These are phyloP conservation scores for Geranomyces michiganensis DNA, from an alignment of 192 early-diverging fungal species.

Conservation along the genomic window DNA sequence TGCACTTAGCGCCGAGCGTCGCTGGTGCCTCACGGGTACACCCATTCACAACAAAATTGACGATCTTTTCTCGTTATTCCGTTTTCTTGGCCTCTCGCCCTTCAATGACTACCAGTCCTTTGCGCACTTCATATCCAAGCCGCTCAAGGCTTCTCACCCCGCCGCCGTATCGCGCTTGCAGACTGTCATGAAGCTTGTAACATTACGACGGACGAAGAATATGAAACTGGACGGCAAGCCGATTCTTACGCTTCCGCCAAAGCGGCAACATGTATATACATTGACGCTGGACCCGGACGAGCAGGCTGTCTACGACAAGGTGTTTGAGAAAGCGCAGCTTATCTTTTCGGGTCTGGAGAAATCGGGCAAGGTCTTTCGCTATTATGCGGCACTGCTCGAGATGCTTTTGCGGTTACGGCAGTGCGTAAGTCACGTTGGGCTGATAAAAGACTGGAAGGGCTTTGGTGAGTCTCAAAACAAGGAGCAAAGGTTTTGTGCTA, in stretches of 20 bases:
- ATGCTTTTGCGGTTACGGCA: conserved; percentile 55
- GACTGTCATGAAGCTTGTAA: conserved; percentile 71
- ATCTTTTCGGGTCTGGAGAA: conserved; percentile 36
- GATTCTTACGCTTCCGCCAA: conserved; percentile 77
- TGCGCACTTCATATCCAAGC: conserved; percentile 44
- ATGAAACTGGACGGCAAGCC: conserved; percentile 75
- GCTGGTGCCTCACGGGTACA: conserved; percentile 83
- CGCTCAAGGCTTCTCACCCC: conserved; percentile 18
- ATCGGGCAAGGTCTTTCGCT: conserved; percentile 25
- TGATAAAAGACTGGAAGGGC: conserved; percentile 38
- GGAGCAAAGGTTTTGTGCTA: not conserved
- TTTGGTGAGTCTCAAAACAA: conserved; percentile 3
- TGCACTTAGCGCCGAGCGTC: conserved; percentile 63
- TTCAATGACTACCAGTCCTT: conserved; percentile 48
- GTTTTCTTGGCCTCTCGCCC: conserved; percentile 76
- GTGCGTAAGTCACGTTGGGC: conserved; percentile 43
- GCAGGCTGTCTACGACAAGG: conserved; percentile 47
- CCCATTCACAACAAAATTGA: conserved; percentile 41
- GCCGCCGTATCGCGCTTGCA: conserved; percentile 46
- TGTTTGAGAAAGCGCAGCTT: conserved; percentile 35
- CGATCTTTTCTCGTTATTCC: conserved; percentile 81
- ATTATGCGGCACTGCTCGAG: conserved; percentile 54
- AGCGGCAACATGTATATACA: conserved; percentile 24
- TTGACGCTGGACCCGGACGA: conserved; percentile 47
- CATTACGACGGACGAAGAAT: conserved; percentile 86